These are phyloP conservation scores for Apophysomyces variabilis DNA, from an alignment of 371 early-diverging fungal genomes.

Conservation along the genomic window DNA sequence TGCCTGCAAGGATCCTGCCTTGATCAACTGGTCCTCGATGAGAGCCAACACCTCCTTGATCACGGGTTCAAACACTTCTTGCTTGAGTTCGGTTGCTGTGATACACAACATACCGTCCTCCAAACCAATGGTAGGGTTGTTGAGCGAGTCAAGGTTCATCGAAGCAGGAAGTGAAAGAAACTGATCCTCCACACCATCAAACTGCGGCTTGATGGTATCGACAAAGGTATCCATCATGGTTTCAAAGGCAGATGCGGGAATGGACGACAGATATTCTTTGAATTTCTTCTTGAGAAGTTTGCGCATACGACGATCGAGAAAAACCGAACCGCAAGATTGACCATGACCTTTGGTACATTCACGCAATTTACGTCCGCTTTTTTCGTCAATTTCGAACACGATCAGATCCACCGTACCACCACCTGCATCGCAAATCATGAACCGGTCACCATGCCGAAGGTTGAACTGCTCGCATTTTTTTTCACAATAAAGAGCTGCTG, in stretches of 20 bases:
- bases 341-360: slow-evolving; percentile 66
- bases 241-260: slow-evolving; percentile 58
- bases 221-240: slow-evolving; percentile 61
- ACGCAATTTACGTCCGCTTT: slow-evolving; percentile 41
- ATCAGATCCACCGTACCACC: slow-evolving; percentile 48
- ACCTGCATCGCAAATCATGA: slow-evolving; percentile 62
- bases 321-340: slow-evolving; percentile 60
- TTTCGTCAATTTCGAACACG: slow-evolving; percentile 42
- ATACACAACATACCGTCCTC: slow-evolving; percentile 58
- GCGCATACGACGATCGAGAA: slow-evolving; percentile 62
- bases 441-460: slow-evolving; percentile 51
- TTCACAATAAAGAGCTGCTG: slow-evolving; percentile 56
- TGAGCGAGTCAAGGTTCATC: slow-evolving; percentile 49
- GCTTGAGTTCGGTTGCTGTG: slow-evolving; percentile 51
- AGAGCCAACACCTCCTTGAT: slow-evolving; percentile 45
- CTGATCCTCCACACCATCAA: slow-evolving; percentile 57
- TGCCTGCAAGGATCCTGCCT: slow-evolving; percentile 45
- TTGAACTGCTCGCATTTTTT: slow-evolving; percentile 55
- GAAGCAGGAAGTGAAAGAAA: slow-evolving; percentile 55
- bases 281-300: slow-evolving; percentile 54
- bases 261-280: slow-evolving; percentile 50
- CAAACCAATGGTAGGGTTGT: slow-evolving; percentile 55
- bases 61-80: slow-evolving; percentile 53
- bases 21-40: slow-evolving; percentile 47
- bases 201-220: slow-evolving; percentile 57